Evolutionary conservation across 306 rosid genomes (phyloP).

Genomic region (Acacia confusa): DNA sequence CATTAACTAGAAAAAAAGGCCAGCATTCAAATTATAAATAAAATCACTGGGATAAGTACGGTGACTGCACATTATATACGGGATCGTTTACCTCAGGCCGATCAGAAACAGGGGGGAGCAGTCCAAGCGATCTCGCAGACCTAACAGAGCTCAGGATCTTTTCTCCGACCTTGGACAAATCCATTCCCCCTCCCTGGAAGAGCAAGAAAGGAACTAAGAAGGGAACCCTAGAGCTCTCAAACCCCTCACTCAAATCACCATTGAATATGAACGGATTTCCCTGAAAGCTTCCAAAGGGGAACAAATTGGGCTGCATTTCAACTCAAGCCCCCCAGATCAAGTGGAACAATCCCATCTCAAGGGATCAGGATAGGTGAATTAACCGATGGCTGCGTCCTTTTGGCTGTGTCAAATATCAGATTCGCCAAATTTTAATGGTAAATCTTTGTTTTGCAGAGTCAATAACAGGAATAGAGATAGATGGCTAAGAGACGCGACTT

Average conservation of each 20-base stretch:
- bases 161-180: conserved; percentile 92
- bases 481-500: neutral
- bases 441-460: neutral
- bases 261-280: conserved; percentile 79
- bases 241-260: conserved; percentile 86
- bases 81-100: conserved; percentile 80
- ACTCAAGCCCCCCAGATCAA: conserved; percentile 50
- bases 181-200: conserved; percentile 94
- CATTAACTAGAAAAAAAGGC: conserved; percentile 30
- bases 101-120: conserved; percentile 82
- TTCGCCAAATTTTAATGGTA: neutral
- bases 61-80: neutral
- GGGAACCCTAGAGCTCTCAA: conserved; percentile 79
- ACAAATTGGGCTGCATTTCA: conserved; percentile 97
- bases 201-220: conserved; percentile 82
- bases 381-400: neutral
- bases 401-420: conserved; percentile 28
- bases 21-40: neutral
- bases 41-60: neutral
- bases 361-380: neutral
- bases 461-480: conserved; percentile 1
- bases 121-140: conserved; percentile 95
- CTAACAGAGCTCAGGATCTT: conserved; percentile 94
- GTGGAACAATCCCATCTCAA: conserved; percentile 26
- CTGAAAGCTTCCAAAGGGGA: conserved; percentile 69